These are phyloP conservation scores for Lentinula raphanica DNA, from an alignment of 768 basidiomycete species.

Conservation along the genomic window DNA sequence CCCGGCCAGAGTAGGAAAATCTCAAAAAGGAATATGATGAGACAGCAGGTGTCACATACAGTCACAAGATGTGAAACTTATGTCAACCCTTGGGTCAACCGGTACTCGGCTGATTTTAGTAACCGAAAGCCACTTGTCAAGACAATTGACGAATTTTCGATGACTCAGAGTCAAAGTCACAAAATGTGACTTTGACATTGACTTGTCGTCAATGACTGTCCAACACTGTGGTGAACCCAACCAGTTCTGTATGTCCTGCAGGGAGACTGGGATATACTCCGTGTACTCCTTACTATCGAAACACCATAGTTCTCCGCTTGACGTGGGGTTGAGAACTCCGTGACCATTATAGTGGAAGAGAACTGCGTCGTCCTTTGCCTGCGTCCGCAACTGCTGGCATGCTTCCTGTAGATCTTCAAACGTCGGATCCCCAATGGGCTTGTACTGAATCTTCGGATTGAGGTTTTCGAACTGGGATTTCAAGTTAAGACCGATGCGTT, in stretches of 20 bases:
- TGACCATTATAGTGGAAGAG: constrained; percentile 99
- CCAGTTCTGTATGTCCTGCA: constrained; percentile 92
- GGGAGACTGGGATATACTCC: constrained; percentile 94
- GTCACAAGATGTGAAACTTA: too few relatives aligned
- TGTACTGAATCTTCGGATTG: constrained; percentile 90
- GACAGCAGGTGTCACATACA: too few relatives aligned
- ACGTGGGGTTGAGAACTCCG: constrained; percentile 94
- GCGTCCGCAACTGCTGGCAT: constrained; percentile 75
- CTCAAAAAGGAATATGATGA: too few relatives aligned
- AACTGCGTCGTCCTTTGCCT: constrained; percentile 89
- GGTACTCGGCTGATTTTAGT: too few relatives aligned
- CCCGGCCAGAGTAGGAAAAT: too few relatives aligned
- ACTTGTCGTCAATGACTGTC: too few relatives aligned
- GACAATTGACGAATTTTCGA: too few relatives aligned
- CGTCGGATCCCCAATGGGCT: constrained; percentile 91
- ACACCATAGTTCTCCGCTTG: constrained; percentile 96
- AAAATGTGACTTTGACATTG: too few relatives aligned
- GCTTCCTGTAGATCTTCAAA: constrained; percentile 90
- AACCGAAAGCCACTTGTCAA: too few relatives aligned
- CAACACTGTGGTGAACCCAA: too few relatives aligned
- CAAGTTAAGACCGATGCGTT: constrained; percentile 88
- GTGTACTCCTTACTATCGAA: constrained; percentile 97
- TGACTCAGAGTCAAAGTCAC: too few relatives aligned
- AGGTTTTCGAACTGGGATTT: constrained; percentile 95
- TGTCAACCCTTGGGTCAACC: too few relatives aligned